Conservation (phyloP, 164 flowering plant species). For the Liquidambar formosana region DNA sequence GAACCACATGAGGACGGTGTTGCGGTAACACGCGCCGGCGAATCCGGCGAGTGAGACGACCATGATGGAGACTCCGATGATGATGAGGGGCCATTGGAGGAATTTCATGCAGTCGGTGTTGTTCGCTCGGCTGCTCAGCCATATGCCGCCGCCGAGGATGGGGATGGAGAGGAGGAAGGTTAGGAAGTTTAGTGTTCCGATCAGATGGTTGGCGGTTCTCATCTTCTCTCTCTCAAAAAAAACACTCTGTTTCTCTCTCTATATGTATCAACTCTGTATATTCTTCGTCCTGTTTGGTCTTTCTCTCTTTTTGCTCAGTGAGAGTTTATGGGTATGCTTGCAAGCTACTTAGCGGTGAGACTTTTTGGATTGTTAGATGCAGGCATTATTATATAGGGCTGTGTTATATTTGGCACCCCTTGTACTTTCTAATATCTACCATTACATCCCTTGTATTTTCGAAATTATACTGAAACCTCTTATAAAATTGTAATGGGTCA, state of each 20-base stretch:
- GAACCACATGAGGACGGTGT: slow-evolving; percentile 69
- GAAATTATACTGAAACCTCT: no score
- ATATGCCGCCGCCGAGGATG: slow-evolving; percentile 85
- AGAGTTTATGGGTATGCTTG: no score
- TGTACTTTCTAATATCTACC: no score
- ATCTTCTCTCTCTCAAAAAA: slow-evolving; percentile 16
- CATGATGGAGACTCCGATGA: slow-evolving; percentile 78
- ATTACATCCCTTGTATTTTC: no score
- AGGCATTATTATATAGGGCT: no score
- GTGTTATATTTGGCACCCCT: no score
- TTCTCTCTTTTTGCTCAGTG: no score
- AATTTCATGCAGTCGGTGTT: slow-evolving; percentile 79
- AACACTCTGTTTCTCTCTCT: slow-evolving; percentile 8
- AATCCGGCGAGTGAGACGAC: slow-evolving; percentile 84
- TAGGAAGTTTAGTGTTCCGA: slow-evolving; percentile 76
- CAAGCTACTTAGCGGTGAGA: no score
- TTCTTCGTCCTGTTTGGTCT: no score
- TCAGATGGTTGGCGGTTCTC: slow-evolving; percentile 73
- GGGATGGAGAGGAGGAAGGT: slow-evolving; percentile 83
- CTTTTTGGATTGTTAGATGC: no score
- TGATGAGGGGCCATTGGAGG: slow-evolving; percentile 89
- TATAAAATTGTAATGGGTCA: no score
- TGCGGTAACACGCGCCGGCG: slow-evolving; percentile 93
- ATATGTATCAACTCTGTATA: background rate
- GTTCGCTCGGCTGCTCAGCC: slow-evolving; percentile 86